phyloP scores from a whole-genome alignment of 768 basidiomycete species.

The Russula olivacea region DNA sequence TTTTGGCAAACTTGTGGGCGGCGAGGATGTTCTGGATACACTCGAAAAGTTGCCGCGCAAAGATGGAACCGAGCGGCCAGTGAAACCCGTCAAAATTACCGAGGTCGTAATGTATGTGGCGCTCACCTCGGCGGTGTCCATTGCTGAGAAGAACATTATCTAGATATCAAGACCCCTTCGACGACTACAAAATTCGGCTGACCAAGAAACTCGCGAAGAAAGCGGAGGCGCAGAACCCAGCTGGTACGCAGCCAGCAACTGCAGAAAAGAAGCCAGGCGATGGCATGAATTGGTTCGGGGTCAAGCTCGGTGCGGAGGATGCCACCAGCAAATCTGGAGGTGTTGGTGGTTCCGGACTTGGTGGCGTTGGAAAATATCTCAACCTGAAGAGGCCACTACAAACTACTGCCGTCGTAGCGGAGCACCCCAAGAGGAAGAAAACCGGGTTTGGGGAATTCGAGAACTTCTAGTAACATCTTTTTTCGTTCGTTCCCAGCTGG shows the following conservation, averaged over 20 bases:
- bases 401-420: constrained; percentile 32
- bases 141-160: neutral
- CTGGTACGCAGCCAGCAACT: constrained; percentile 24
- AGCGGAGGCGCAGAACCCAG: constrained; percentile 39
- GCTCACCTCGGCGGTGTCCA: neutral
- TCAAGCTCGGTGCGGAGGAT: constrained; percentile 58
- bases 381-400: constrained; percentile 34
- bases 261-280: constrained; percentile 57
- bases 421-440: constrained; percentile 73
- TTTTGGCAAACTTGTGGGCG: constrained; percentile 95
- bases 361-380: constrained; percentile 78
- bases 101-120: constrained; percentile 74
- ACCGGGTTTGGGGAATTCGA: constrained; percentile 90
- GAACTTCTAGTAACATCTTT: constrained; percentile 49
- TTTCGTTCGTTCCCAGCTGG: neutral
- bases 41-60: constrained; percentile 78
- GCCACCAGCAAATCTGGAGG: constrained; percentile 27
- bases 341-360: constrained; percentile 33
- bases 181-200: constrained; percentile 81
- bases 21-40: constrained; percentile 81
- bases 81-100: constrained; percentile 79
- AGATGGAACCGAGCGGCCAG: constrained; percentile 80
- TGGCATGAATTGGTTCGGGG: constrained; percentile 82
- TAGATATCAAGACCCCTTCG: constrained; percentile 92
- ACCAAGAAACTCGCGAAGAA: constrained; percentile 68